A percentile compares a stretch with the other conserved stretches of the same genome.
These are phyloP conservation scores for Achaetomiella virescens DNA, from an alignment of 495 filamentous ascomycete species.

Conservation along the genomic window DNA sequence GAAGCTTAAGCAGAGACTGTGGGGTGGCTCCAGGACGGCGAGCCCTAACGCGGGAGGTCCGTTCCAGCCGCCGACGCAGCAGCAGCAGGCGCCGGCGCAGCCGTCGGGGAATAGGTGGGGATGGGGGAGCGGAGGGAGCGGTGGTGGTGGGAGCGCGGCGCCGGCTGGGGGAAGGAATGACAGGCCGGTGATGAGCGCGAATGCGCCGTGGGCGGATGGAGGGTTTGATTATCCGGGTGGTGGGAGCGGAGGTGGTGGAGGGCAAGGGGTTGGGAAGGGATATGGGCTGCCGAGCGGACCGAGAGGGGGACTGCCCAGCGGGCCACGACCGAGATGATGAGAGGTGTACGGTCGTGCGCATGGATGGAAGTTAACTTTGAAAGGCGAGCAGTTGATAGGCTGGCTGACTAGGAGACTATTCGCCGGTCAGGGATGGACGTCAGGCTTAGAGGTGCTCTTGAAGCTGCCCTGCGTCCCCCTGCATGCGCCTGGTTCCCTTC, in stretches of 20 bases:
- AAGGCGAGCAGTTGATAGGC: neutral
- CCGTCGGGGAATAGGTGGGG: conserved; percentile 22
- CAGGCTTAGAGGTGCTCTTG: too few relatives aligned
- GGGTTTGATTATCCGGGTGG: conserved; percentile 34
- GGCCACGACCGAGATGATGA: conserved; percentile 37
- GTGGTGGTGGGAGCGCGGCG: conserved; percentile 31
- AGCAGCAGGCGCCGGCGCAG: conserved; percentile 16
- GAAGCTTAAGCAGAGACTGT: conserved; percentile 45
- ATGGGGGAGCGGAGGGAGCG: conserved; percentile 19
- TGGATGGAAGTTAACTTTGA: neutral
- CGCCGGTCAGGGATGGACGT: too few relatives aligned
- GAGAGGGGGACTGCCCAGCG: conserved; percentile 39
- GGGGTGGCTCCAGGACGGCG: conserved; percentile 39
- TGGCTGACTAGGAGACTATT: neutral
- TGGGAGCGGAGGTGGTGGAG: conserved; percentile 31
- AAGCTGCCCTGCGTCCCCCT: too few relatives aligned
- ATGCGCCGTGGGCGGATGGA: conserved; percentile 41
- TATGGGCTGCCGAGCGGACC: conserved; percentile 49
- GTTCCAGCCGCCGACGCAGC: conserved; percentile 35
- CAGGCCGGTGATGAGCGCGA: conserved; percentile 42
- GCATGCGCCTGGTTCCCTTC: too few relatives aligned
- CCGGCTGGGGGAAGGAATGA: conserved; percentile 34
- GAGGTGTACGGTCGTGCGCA: neutral
- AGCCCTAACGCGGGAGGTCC: conserved; percentile 33
- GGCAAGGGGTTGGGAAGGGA: conserved; percentile 29